Percentiles rank a stretch among this genome's conserved stretches.
phyloP scores from a whole-genome alignment of 2,329 filamentous ascomycete species.

The Colletotrichum abscissum region DNA sequence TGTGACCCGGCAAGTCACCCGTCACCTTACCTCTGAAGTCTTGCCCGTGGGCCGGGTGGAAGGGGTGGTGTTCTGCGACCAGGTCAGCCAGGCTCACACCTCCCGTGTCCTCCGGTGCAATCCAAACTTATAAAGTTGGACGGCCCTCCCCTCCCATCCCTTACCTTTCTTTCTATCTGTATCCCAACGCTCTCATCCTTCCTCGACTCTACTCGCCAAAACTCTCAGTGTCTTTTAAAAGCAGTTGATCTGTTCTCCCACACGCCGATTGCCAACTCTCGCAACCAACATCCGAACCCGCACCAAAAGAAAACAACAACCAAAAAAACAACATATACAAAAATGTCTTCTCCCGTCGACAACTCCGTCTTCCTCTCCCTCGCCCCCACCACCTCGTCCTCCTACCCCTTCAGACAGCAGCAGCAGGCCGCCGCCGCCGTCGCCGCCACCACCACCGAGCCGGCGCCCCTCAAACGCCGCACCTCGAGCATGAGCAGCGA shows the following conservation, averaged over 20 bases:
- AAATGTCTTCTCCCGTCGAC: slow-evolving; percentile 35
- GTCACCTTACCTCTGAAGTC: background rate
- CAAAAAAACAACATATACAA: background rate
- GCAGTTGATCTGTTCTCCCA: slow-evolving; percentile 26
- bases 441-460: slow-evolving; percentile 42
- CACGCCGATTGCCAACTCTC: background rate
- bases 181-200: slow-evolving; percentile 19
- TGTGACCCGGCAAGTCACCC: background rate
- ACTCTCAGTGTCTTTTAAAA: background rate
- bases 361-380: slow-evolving; percentile 62
- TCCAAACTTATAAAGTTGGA: slow-evolving; percentile 29
- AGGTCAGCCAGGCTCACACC: slow-evolving; percentile 9
- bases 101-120: background rate
- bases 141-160: background rate
- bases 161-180: too few species aligned
- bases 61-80: background rate
- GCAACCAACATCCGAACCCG: background rate
- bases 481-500: slow-evolving; percentile 66
- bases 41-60: background rate
- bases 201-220: background rate
- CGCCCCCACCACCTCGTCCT: slow-evolving; percentile 67
- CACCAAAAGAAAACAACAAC: background rate
- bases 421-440: slow-evolving; percentile 45
- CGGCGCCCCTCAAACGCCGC: slow-evolving; percentile 52
- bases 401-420: slow-evolving; percentile 58